Evolutionary conservation across 2,329 filamentous ascomycete species (phyloP), one percentile per base, ranked within the genome.

Genomic region (Aspergillus sp.): DNA sequence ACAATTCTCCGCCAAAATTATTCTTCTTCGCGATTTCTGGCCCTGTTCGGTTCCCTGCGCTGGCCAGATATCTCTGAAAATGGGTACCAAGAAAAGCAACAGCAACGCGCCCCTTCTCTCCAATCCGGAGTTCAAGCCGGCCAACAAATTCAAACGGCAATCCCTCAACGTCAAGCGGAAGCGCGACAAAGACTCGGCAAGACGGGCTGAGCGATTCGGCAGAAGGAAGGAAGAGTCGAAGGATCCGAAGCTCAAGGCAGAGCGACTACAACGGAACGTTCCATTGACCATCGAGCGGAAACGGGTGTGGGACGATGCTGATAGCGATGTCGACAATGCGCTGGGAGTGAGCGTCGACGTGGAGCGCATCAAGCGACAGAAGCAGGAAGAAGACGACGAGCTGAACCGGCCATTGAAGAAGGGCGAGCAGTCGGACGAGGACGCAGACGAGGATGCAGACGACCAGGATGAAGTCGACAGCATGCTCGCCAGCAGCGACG

Each of bases 211-310:
- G 50, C 78, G 88, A 41, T 81, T 86, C 55, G 74, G 75, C 30
- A 72, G 85, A 39, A 86, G 85, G 63, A 84, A 82, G 62, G 83
- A 88, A 52, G 91, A 98, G 61, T 75, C 80, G 43, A 83, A 81
- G 58, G 77, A 95, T 51, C 88, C 89, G 2, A 72, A 76, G 37
- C 62, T 94, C 38, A 77, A 78, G 45, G 76, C 75, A 40, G 74
- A 81, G 44, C 75, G 91, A 48, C 67, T 89, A 39, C 78, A 77
- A 39, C 76, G 74, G 45, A 94, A 94, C 63, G 72, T 86, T 26
- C 82, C 91, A 0, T 60, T 75, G 34, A 93, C 86, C 0, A 72
- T 94, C 36, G 88, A 95, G 49, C 75, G 78, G 49, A 94, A 94
- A 68, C 77, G 91, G 56, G 78, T 85, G 19, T 96, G 86, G 85